Evolutionary conservation across 2,329 filamentous ascomycete genomes (phyloP).

Genomic region (Bipolaris cookei): DNA sequence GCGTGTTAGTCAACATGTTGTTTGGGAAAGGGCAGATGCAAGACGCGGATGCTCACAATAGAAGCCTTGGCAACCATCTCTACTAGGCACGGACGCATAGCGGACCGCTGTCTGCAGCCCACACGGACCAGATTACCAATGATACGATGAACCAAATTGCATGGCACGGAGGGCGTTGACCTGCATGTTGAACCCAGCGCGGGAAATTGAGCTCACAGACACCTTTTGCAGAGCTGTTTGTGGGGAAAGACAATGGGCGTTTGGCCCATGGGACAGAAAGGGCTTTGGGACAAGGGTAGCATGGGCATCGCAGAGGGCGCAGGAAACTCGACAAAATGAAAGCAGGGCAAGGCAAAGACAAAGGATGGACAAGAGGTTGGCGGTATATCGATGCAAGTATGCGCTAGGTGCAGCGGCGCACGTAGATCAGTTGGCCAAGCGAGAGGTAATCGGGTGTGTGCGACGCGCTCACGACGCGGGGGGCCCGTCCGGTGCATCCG

Average conservation of each 20-base stretch:
- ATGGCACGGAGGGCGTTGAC: slow-evolving; percentile 13
- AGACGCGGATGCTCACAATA: background rate
- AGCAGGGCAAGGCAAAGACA: slow-evolving; percentile 1
- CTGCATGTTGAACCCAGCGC: slow-evolving; percentile 10
- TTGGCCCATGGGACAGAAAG: background rate
- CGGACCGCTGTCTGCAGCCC: slow-evolving; percentile 19
- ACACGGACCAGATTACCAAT: slow-evolving; percentile 17
- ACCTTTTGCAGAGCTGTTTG: background rate
- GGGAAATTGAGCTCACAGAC: slow-evolving; percentile 5
- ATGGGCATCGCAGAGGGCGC: background rate
- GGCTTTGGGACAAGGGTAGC: too few relatives aligned
- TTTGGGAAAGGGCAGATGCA: too few relatives aligned
- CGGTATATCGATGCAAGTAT: slow-evolving; percentile 17
- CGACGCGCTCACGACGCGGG: slow-evolving; percentile 31
- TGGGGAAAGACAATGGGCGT: background rate
- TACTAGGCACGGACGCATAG: slow-evolving; percentile 11
- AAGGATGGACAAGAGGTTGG: background rate
- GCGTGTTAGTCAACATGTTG: background rate
- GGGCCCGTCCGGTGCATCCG: slow-evolving; percentile 28
- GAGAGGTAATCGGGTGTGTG: slow-evolving; percentile 23
- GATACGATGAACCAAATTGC: slow-evolving; percentile 4
- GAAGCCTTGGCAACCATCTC: too few relatives aligned
- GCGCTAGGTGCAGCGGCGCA: slow-evolving; percentile 42
- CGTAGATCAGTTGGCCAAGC: slow-evolving; percentile 44
- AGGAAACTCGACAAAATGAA: background rate